Evolutionary conservation across 805 yeast species (phyloP).

Genomic region (Scheffersomyces ergatensis): DNA sequence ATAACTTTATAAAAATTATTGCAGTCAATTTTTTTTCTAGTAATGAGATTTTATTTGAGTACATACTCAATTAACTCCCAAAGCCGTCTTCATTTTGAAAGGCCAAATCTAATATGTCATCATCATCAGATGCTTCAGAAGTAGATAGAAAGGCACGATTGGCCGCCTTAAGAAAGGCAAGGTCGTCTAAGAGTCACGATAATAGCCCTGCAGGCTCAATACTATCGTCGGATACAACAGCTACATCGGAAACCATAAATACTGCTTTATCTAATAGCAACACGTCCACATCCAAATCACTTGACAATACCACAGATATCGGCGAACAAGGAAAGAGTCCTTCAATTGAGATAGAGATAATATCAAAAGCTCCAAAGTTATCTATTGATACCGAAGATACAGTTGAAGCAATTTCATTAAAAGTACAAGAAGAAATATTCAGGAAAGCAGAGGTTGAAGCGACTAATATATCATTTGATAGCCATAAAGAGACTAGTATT

Average conservation of each 20-base stretch:
- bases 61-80: too few relatives aligned
- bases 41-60: too few relatives aligned
- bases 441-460: conserved; percentile 12
- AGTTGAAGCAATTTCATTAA: conserved; percentile 23
- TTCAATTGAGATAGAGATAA: background rate
- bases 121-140: background rate
- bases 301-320: too few relatives aligned
- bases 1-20: background rate
- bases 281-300: too few relatives aligned
- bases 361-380: background rate
- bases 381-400: conserved; percentile 14
- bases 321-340: too few relatives aligned
- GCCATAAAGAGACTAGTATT: background rate
- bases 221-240: too few relatives aligned
- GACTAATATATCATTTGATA: background rate
- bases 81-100: too few relatives aligned
- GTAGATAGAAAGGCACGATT: conserved; percentile 16
- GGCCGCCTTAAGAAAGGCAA: conserved; percentile 12
- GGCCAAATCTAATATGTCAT: too few relatives aligned
- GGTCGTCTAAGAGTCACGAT: conserved; percentile 4
- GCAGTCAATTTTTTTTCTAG: background rate
- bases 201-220: too few relatives aligned
- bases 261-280: too few relatives aligned
- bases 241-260: too few relatives aligned
- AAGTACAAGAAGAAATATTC: conserved; percentile 19